Base-by-base conservation (phyloP, 1,284 basidiomycete species). In the Veloboletus limbatus region DNA sequence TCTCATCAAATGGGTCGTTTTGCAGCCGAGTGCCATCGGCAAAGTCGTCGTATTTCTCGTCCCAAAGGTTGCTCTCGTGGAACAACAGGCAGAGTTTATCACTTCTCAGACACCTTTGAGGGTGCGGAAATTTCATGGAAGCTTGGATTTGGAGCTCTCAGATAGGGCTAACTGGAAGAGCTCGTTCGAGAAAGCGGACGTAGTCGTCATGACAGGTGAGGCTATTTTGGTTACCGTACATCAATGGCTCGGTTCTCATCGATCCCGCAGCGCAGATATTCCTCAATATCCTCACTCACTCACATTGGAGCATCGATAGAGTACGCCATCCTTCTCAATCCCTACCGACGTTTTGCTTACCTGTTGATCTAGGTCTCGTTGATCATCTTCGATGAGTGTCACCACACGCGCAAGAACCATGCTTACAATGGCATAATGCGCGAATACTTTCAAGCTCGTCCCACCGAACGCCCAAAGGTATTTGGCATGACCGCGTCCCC, bases 401-500 rank as follows among this genome's bases (percentile, higher is more conserved):
- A 89, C 57, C 85, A 88, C 62, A 74, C 85, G 3, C 74, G 81
- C 43, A 88, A 88, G 63, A 86, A 85, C 45, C 85, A 92, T 57
- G 83, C 88, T 1, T 90, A 89, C 55, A 88, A 87, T 54, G 76
- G 76, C 17, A 88, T 92, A 48, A 84, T 92, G 81, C 77, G 78
- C 17, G 83, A 88, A 65, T 92, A 91, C 63, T 77, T 78, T 53
- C 75, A 80, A 42, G 69, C 73, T 36, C 66, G 75, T 28, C 49
- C 57, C 2, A 36, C 66, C 3, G 57, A 69, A 10, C 74, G 86
- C 16, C 90, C 90, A 2, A 90, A 85, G 59, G 74, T 93, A n/a
- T 88, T 93, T 54, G 90, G 91, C 5, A 85, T 93, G 81, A 93
- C 90, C 0, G 91, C 90, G 0, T 91, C 87, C 20, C 89, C 90